Evolutionary conservation across 352 stramenopile genomes (phyloP).

Genomic region (Phytophthora lateralis): DNA sequence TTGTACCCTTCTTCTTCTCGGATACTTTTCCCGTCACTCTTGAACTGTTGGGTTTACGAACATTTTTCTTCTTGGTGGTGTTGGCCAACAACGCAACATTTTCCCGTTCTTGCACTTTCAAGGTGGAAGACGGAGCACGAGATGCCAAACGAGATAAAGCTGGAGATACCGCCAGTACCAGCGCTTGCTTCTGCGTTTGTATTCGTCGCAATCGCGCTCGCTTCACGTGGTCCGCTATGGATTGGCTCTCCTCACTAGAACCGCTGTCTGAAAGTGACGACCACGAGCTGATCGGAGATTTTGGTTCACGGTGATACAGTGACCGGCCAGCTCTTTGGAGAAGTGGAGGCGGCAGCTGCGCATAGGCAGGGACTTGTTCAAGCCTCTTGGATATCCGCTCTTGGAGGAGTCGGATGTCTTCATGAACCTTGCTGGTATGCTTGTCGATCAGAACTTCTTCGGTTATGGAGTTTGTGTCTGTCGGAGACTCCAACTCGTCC

Average conservation of each 20-base stretch:
- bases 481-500: neutral
- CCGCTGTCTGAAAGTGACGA: conserved; percentile 40
- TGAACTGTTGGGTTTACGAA: conserved; percentile 10
- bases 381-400: conserved; percentile 66
- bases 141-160: conserved; percentile 16
- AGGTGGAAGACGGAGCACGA: neutral
- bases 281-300: conserved; percentile 35
- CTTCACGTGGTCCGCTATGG: conserved; percentile 14
- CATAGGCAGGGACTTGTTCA: conserved; percentile 38
- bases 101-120: conserved; percentile 18
- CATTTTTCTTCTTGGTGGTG: conserved; percentile 15
- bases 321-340: conserved; percentile 1
- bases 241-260: conserved; percentile 17
- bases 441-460: conserved; percentile 57
- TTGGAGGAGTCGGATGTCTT: conserved; percentile 75
- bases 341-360: conserved; percentile 11
- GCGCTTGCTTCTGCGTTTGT: conserved; percentile 25
- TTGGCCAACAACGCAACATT: conserved; percentile 19
- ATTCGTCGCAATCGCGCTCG: conserved; percentile 26
- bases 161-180: conserved; percentile 21
- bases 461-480: neutral
- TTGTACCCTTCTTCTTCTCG: conserved; percentile 19
- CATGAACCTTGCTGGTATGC: conserved; percentile 69
- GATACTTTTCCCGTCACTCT: neutral
- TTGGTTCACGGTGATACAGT: neutral